Base-by-base conservation (phyloP, 306 rosid genomes). In the Corylus americana region DNA sequence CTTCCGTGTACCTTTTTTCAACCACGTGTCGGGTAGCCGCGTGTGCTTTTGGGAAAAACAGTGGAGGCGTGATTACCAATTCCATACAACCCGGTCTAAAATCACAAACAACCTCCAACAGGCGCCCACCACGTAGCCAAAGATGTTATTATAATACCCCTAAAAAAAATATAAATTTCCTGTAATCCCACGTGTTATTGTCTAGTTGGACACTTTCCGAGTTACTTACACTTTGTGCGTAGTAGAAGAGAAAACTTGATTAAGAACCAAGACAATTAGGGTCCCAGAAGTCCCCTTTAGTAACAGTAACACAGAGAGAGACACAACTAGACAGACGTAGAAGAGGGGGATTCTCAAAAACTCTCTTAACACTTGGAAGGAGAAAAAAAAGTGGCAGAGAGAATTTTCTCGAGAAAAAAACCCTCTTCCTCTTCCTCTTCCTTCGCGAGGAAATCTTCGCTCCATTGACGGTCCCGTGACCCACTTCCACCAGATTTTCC, bases 21-120 rank as follows among this genome's bases (percentile, higher is more conserved):
- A 39, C 72, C 51, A 68, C 72, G 72, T 68, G 72, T 42, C 72
- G 51, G 4, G 51, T 68, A 68, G 72, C 51, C 72, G 72, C 72
- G 72, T 68, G 51, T 29, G 51, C 72, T 67, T 67, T 68, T 68
- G 4, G 49, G 29, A 49, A 4, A 42, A 18, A n/a, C 72, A 39
- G 7, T 9, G 50, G 51, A 42, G 51, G 22, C 13, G 7, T 3
- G 9, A 10, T 42, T 42, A 10, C 48, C 14, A 18, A 7, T 67
- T 10, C 51, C 51, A 42, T 18, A 67, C 51, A 42, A 18, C 13
- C 1, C 6, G 13, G 12, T 68, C 29, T 42, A n/a, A 20, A 42
- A 8, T 44, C 72, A 68, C 31, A 68, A 9, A 39, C 31, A 42
- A 9, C 27, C 27, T 11, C 22, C 63, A 7, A 8, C 22, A 7